Conservation (phyloP, 441 rosid species). For the Macaranga tanarius region DNA sequence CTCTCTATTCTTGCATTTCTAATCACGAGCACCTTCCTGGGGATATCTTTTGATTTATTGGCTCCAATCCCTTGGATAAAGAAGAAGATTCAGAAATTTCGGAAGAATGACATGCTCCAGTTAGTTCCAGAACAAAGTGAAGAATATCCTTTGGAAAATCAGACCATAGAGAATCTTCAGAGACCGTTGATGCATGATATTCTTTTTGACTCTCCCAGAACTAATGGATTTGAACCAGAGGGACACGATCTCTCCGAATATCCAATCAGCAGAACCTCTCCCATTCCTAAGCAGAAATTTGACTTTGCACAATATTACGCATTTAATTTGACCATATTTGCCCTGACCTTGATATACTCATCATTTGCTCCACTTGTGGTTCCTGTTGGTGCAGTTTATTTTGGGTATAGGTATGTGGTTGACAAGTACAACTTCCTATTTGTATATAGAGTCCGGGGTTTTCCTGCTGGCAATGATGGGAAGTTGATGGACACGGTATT, state of each 20-base stretch:
- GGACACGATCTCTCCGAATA: conserved; percentile 79
- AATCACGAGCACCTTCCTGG: conserved; percentile 83
- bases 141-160: conserved; percentile 72
- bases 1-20: conserved; percentile 92
- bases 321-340: conserved; percentile 88
- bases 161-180: conserved; percentile 52
- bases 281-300: conserved; percentile 87
- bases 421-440: conserved; percentile 95
- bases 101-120: conserved; percentile 94
- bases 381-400: conserved; percentile 87
- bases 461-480: conserved; percentile 97
- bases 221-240: conserved; percentile 40
- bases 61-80: conserved; percentile 98
- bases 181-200: conserved; percentile 69
- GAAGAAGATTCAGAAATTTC: conserved; percentile 76
- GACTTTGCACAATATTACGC: conserved; percentile 97
- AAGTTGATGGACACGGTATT: conserved; percentile 92
- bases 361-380: conserved; percentile 89
- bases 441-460: conserved; percentile 88
- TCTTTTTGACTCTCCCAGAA: conserved; percentile 60
- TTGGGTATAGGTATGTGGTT: conserved; percentile 90
- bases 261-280: conserved; percentile 79
- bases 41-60: conserved; percentile 83
- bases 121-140: conserved; percentile 86
- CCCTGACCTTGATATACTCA: conserved; percentile 90